Evolutionary conservation across 2,329 filamentous ascomycete species (phyloP).

Genomic region (Aotearoamyces nothofagi): DNA sequence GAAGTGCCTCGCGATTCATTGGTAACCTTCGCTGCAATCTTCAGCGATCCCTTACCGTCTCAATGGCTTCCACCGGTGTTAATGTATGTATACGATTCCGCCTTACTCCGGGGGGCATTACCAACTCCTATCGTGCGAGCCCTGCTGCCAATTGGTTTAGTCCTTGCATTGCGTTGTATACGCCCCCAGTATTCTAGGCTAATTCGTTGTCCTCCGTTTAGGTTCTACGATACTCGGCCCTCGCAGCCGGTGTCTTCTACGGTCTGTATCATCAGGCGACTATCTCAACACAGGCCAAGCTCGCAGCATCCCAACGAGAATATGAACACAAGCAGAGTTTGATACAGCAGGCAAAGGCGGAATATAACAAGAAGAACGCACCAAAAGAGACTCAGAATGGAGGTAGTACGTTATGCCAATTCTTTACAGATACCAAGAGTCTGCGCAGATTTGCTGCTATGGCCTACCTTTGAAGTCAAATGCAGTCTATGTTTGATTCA

Average conservation of each 20-base stretch:
- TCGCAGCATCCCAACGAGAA: conserved; percentile 59
- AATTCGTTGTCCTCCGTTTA: too few species aligned
- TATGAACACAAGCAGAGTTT: conserved; percentile 83
- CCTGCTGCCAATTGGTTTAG: too few species aligned
- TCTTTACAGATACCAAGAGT: conserved; percentile 1
- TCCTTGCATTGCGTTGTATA: too few species aligned
- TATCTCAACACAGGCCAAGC: conserved; percentile 57
- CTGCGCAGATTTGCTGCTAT: conserved; percentile 1
- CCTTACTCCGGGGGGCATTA: too few species aligned
- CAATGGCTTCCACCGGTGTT: conserved; percentile 29
- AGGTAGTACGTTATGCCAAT: conserved; percentile 18
- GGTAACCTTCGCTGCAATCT: conserved; percentile 3
- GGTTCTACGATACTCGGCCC: conserved; percentile 95
- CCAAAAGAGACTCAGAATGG: conserved; percentile 26
- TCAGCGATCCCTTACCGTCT: conserved; percentile 5
- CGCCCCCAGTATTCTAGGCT: too few species aligned
- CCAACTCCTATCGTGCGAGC: conserved; percentile 9
- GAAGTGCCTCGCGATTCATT: too few species aligned
- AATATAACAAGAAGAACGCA: conserved; percentile 66
- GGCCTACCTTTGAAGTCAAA: too few species aligned
- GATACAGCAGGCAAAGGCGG: conserved; percentile 85
- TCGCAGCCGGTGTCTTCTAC: conserved; percentile 85
- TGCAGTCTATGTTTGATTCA: too few species aligned
- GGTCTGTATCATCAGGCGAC: conserved; percentile 85
- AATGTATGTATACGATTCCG: too few species aligned